Evolutionary conservation across 2,329 filamentous ascomycete species (phyloP).

Genomic region (Colletotrichum sp.): DNA sequence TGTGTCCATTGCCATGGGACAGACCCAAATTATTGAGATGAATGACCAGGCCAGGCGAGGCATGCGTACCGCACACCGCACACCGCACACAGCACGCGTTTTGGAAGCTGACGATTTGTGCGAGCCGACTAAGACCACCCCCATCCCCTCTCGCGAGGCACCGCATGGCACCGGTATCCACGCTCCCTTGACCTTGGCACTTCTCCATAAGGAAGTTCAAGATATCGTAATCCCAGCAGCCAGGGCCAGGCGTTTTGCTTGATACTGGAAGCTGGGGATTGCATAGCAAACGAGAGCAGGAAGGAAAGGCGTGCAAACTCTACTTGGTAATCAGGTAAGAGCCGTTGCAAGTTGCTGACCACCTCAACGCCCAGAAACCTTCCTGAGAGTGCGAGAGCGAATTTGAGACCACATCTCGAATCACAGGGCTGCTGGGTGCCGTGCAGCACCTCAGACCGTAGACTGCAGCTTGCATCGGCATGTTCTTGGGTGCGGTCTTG

Average conservation of each 20-base stretch:
- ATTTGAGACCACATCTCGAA: background rate
- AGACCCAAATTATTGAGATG: conserved; percentile 2
- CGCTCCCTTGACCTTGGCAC: background rate
- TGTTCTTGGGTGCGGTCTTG: background rate
- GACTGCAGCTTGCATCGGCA: background rate
- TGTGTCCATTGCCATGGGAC: background rate
- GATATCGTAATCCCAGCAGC: background rate
- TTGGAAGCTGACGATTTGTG: background rate
- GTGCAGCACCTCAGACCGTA: background rate
- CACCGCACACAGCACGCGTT: background rate
- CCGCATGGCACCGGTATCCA: background rate
- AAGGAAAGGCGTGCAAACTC: background rate
- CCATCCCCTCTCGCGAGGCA: background rate
- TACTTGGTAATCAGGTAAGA: background rate
- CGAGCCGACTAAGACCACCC: background rate
- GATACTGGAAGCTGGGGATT: background rate
- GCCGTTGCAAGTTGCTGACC: background rate
- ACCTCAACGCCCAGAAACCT: background rate
- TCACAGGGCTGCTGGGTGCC: background rate
- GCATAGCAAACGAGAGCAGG: background rate
- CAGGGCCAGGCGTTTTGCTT: background rate
- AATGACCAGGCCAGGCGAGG: background rate
- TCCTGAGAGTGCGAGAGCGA: background rate
- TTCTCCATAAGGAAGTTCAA: background rate
- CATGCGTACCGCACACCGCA: background rate